Evolutionary conservation across 2,329 filamentous ascomycete genomes (phyloP).

Genomic region (Tolypocladium amazonense): DNA sequence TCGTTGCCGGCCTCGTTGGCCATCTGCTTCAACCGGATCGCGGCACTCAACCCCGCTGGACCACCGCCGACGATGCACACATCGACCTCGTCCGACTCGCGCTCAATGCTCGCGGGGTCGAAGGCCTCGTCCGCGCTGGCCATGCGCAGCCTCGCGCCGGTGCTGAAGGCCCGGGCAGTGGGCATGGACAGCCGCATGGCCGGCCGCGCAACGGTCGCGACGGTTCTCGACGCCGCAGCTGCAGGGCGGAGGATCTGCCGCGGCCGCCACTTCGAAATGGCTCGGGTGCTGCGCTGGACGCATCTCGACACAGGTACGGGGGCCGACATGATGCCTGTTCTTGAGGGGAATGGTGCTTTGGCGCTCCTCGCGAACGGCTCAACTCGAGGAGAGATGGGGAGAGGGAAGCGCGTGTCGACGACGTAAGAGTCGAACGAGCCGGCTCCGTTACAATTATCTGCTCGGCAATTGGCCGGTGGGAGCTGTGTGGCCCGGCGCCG

Average conservation of each 20-base stretch:
- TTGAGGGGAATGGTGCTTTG: background rate
- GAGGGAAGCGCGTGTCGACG: background rate
- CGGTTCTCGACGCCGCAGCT: constrained; percentile 9
- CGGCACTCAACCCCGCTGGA: constrained; percentile 85
- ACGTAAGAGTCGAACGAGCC: background rate
- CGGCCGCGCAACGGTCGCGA: constrained; percentile 7
- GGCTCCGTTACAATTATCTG: constrained; percentile 7
- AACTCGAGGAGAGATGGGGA: background rate
- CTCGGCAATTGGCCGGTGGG: constrained; percentile 9
- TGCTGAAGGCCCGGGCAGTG: constrained; percentile 25
- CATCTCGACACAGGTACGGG: constrained; percentile 26
- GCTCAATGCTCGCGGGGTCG: constrained; percentile 60
- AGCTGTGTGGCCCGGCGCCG: background rate
- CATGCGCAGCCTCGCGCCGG: constrained; percentile 14
- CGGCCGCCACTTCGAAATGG: constrained; percentile 17
- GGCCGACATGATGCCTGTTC: constrained; percentile 21
- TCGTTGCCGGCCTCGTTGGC: constrained; percentile 93
- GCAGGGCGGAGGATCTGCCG: constrained; percentile 11
- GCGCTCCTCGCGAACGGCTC: background rate
- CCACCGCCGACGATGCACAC: constrained; percentile 95
- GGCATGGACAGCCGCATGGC: constrained; percentile 9
- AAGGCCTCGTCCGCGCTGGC: constrained; percentile 41
- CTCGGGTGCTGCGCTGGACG: constrained; percentile 25
- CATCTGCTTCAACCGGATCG: constrained; percentile 89
- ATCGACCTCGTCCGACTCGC: constrained; percentile 88